These are phyloP conservation scores for Shiraia bambusicola DNA, from an alignment of 2,329 filamentous ascomycete genomes.

Conservation along the genomic window DNA sequence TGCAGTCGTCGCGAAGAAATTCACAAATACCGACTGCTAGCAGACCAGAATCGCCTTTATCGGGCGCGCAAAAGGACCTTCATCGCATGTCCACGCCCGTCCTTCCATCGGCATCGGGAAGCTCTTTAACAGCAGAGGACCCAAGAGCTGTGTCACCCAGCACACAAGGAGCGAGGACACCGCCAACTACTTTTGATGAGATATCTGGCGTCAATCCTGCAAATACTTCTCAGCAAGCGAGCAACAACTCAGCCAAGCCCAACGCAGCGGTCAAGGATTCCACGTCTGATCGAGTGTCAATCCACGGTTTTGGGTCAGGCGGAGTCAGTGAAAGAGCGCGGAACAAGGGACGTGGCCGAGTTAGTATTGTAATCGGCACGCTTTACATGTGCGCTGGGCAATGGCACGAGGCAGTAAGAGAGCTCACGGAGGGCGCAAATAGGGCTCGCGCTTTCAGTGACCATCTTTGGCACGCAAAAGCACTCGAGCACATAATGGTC, in stretches of 20 bases:
- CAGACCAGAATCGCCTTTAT: conserved; percentile 35
- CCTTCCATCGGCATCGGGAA: conserved; percentile 47
- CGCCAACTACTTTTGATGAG: conserved; percentile 54
- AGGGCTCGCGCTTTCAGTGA: conserved; percentile 80
- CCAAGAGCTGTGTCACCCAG: conserved; percentile 29
- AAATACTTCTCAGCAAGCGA: conserved; percentile 46
- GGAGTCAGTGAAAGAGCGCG: conserved; percentile 75
- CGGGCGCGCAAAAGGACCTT: conserved; percentile 58
- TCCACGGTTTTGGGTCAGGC: conserved; percentile 63
- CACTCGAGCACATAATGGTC: conserved; percentile 81
- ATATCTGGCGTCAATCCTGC: conserved; percentile 40
- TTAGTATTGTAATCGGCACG: conserved; percentile 77
- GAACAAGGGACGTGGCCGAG: conserved; percentile 76
- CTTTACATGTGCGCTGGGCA: conserved; percentile 86
- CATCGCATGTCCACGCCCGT: conserved; percentile 81
- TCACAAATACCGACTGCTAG: conserved; percentile 32
- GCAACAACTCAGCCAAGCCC: conserved; percentile 27
- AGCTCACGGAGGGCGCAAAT: conserved; percentile 76
- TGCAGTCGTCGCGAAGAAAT: conserved; percentile 31
- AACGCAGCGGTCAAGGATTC: conserved; percentile 54
- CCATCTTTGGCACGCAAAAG: conserved; percentile 97
- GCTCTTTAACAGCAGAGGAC: conserved; percentile 26
- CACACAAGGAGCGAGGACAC: conserved; percentile 33
- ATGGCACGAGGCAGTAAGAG: conserved; percentile 84
- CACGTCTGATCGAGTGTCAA: conserved; percentile 62